Evolutionary conservation across 2,329 filamentous ascomycete genomes (phyloP).

Genomic region (Sporothrix brunneoviolacea): DNA sequence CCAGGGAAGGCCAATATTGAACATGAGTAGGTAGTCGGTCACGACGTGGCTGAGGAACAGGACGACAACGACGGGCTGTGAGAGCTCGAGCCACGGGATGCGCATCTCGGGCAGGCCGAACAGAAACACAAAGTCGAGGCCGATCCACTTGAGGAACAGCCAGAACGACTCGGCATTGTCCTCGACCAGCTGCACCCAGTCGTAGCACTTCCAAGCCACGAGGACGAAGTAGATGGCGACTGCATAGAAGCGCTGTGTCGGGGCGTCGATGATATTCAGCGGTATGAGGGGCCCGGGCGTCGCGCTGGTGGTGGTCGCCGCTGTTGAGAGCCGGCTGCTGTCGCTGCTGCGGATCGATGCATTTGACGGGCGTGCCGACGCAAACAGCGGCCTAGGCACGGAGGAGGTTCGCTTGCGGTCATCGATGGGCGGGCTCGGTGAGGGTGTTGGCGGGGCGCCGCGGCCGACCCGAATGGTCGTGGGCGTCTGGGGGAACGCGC

Average conservation of each 20-base stretch:
- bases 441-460: constrained; percentile 19
- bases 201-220: constrained; percentile 77
- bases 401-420: neutral
- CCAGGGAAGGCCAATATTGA: constrained; percentile 72
- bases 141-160: constrained; percentile 89
- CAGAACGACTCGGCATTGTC: constrained; percentile 82
- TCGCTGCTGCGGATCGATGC: constrained; percentile 21
- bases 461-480: constrained; percentile 10
- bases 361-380: neutral
- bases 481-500: constrained; percentile 24
- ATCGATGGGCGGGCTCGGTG: constrained; percentile 17
- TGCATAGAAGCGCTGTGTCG: constrained; percentile 83
- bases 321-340: neutral
- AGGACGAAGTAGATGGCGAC: constrained; percentile 70
- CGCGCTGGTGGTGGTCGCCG: neutral
- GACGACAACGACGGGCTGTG: constrained; percentile 62
- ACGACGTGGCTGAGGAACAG: constrained; percentile 67
- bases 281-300: constrained; percentile 64
- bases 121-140: constrained; percentile 78
- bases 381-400: constrained; percentile 10
- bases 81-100: constrained; percentile 96
- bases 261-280: constrained; percentile 74
- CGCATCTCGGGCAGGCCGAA: constrained; percentile 80
- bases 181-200: constrained; percentile 71
- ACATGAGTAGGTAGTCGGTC: constrained; percentile 84